Evolutionary conservation across 225 moss, liverwort and hornwort species (phyloP), one percentile per base, ranked within the genome.

Genomic region (Bryoerythrophyllum caledonicum): DNA sequence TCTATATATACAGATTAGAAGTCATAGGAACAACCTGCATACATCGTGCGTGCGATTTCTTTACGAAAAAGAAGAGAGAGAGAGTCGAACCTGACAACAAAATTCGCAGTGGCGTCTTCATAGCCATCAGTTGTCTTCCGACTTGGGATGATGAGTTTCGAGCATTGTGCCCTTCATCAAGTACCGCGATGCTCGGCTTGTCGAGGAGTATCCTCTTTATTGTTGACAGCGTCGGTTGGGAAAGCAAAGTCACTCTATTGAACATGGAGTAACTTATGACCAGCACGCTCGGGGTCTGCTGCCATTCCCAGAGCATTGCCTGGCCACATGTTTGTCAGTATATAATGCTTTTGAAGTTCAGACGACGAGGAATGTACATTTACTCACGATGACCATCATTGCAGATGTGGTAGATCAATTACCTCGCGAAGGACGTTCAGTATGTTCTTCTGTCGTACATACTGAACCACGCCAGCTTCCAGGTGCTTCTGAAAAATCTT

Each of bases 91-190:
- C 88, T 67, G 99, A 99, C 43, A 99, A 78, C 68, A 99, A 81
- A 65, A 99, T 83, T 66, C 99, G 89, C 59, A 89, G 74, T 60
- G 88, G 87, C 66, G 99, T 94, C 67, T 81, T 84, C 64, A 95
- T 88, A 78, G 78, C 83, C 90, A 93, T 89, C 49, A 99, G 78
- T 43, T 90, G 86, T 56, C 81, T 87, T 28, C 88, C 81, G 58
- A 93, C 83, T 73, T 89, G 86, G 19, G 95, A 90, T 68, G 77
- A 73, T 73, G 71, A 85, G 56, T 93, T 93, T 65, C 99, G 90
- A 56, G 91, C 91, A 72, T 83, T 87, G 71, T 99, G 99, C 17
- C 95, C 99, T 79, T 99, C 99, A 75, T 90, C 90, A 68, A 90
- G 81, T 77, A 90, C 81, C 76, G 85, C 76, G 20, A 90, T 76